These are phyloP conservation scores for Colletotrichum cordylinicola DNA, from an alignment of 2,329 filamentous ascomycete genomes.

Conservation along the genomic window DNA sequence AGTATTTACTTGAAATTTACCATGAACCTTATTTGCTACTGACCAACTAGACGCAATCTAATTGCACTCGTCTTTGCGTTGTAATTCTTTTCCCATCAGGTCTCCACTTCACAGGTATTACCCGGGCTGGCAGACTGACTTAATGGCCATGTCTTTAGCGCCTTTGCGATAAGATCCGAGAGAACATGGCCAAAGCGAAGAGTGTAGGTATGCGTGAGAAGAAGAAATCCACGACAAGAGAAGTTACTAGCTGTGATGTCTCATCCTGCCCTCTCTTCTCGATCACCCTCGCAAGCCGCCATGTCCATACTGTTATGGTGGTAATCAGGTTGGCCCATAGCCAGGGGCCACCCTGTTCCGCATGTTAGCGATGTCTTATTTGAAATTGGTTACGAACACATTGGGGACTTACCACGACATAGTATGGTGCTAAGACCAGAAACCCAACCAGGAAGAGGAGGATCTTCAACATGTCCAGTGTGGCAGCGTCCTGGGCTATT, in stretches of 20 bases:
- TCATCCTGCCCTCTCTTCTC: background rate
- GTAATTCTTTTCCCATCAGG: background rate
- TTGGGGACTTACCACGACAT: background rate
- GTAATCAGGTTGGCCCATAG: background rate
- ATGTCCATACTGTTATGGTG: background rate
- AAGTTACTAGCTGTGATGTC: background rate
- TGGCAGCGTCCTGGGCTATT: background rate
- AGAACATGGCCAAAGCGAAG: background rate
- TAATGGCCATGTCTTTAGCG: accelerated
- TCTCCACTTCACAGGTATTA: background rate
- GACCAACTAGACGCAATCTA: background rate
- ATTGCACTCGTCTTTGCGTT: background rate
- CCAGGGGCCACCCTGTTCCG: background rate
- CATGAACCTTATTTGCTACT: background rate
- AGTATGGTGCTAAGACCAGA: background rate
- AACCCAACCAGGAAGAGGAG: background rate
- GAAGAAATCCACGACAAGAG: background rate
- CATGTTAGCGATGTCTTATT: background rate
- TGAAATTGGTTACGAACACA: accelerated
- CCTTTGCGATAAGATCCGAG: background rate
- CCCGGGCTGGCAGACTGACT: accelerated
- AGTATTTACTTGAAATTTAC: background rate
- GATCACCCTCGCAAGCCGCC: background rate
- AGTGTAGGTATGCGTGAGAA: background rate
- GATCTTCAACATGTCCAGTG: background rate